Evolutionary conservation across 2,329 filamentous ascomycete species (phyloP).

Genomic region (Fusarium oligoseptatum): DNA sequence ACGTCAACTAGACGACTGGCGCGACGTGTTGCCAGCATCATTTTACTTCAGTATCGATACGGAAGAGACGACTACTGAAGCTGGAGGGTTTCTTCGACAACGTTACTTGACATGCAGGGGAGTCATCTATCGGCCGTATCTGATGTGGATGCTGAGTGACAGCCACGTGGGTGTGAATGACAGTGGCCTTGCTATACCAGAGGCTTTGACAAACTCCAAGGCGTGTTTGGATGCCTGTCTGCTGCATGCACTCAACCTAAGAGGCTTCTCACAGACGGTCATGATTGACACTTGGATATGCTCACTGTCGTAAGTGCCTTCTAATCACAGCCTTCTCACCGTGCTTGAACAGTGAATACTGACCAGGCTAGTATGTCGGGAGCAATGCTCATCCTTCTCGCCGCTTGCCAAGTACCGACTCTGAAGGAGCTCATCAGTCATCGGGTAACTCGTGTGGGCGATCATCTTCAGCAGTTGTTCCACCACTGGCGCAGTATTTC

Average conservation of each 20-base stretch:
- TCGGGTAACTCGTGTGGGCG: constrained; percentile 55
- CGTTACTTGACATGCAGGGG: constrained; percentile 65
- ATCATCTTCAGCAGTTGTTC: constrained; percentile 57
- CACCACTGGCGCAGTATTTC: constrained; percentile 57
- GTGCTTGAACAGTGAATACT: neutral
- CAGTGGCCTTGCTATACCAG: constrained; percentile 45
- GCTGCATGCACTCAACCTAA: constrained; percentile 62
- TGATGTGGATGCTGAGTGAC: constrained; percentile 63
- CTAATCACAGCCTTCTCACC: fast-evolving
- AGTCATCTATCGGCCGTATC: constrained; percentile 66
- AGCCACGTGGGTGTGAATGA: constrained; percentile 44
- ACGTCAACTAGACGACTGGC: constrained; percentile 64
- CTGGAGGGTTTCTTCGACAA: constrained; percentile 63
- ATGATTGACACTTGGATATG: constrained; percentile 69
- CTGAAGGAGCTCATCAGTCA: constrained; percentile 55
- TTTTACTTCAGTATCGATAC: constrained; percentile 57
- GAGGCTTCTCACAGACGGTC: constrained; percentile 63
- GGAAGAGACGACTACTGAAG: constrained; percentile 52
- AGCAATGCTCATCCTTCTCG: constrained; percentile 63
- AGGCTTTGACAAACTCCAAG: constrained; percentile 58
- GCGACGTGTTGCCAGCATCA: constrained; percentile 58
- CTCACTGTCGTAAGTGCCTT: constrained; percentile 60
- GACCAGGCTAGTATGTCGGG: constrained; percentile 57
- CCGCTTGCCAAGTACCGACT: constrained; percentile 56
- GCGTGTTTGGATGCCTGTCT: constrained; percentile 62